phyloP scores from a whole-genome alignment of 2,329 filamentous ascomycete species.

The Pyrenophora tritici-repentis region DNA sequence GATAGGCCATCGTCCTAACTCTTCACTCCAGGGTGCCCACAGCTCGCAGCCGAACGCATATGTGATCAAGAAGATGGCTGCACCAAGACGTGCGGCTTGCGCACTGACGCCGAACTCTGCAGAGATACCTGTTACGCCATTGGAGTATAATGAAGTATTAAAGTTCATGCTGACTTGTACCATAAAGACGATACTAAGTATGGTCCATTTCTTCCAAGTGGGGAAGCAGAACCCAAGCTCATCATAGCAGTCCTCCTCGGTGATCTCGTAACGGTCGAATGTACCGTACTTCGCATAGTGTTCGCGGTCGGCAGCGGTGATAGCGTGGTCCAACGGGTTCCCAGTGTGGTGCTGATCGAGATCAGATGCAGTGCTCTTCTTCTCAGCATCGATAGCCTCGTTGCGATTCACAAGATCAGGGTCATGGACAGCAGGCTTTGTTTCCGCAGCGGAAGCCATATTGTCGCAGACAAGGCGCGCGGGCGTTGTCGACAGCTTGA shows the following conservation, averaged over 20 bases:
- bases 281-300: constrained; percentile 44
- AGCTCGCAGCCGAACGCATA: constrained; percentile 88
- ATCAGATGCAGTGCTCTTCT: constrained; percentile 31
- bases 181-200: constrained; percentile 58
- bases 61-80: constrained; percentile 76
- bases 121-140: constrained; percentile 57
- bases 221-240: constrained; percentile 57
- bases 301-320: constrained; percentile 29
- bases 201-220: constrained; percentile 59
- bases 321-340: constrained; percentile 18
- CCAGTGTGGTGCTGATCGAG: constrained; percentile 25
- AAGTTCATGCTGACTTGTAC: constrained; percentile 64
- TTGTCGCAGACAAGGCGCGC: constrained; percentile 5
- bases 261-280: constrained; percentile 55
- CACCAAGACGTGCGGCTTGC: constrained; percentile 72
- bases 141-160: constrained; percentile 62
- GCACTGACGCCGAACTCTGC: constrained; percentile 70
- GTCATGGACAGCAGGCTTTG: constrained; percentile 23
- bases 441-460: constrained; percentile 25
- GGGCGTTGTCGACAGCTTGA: not conserved
- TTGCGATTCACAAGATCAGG: constrained; percentile 20
- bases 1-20: constrained; percentile 76
- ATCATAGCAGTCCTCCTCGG: constrained; percentile 57
- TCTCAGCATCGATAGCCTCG: constrained; percentile 24
- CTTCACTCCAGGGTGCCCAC: constrained; percentile 87